Evolutionary conservation across 331 rosid genomes (phyloP).

Genomic region (Quercus tomentella): DNA sequence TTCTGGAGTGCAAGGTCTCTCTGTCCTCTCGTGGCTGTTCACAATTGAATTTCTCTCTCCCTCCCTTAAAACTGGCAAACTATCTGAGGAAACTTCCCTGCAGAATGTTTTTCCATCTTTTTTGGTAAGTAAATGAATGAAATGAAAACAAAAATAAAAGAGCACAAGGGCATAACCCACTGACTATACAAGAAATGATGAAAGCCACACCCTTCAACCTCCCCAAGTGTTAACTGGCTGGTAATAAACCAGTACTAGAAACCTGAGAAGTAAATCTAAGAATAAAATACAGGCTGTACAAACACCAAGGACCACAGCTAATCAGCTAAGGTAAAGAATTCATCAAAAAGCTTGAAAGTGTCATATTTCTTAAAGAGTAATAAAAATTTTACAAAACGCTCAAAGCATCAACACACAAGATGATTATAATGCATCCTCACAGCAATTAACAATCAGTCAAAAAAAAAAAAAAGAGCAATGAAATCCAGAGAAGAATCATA

Average conservation of each 20-base stretch:
- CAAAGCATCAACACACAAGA: no score
- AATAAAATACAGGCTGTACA: not conserved
- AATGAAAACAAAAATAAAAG: not conserved
- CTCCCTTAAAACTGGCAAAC: slow-evolving; percentile 29
- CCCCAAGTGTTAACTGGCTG: not conserved
- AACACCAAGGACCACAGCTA: not conserved
- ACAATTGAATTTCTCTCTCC: slow-evolving; percentile 21
- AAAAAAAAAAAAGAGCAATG: no score
- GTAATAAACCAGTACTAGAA: not conserved
- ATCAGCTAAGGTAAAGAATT: not conserved
- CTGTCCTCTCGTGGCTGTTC: slow-evolving; percentile 24
- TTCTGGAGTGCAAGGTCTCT: slow-evolving; percentile 5
- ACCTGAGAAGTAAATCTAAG: not conserved
- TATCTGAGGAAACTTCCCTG: slow-evolving; percentile 36
- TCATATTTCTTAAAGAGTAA: not conserved
- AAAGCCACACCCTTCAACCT: not conserved
- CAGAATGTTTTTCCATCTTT: slow-evolving; percentile 5
- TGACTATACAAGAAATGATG: not conserved
- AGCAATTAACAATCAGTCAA: no score
- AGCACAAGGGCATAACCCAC: not conserved
- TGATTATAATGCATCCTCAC: no score
- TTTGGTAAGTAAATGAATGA: not conserved
- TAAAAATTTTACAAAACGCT: no score
- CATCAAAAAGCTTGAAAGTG: not conserved
- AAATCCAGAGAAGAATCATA: no score